These are phyloP conservation scores for Stagonosporopsis rhizophila DNA, from an alignment of 2,329 filamentous ascomycete genomes.

Conservation along the genomic window DNA sequence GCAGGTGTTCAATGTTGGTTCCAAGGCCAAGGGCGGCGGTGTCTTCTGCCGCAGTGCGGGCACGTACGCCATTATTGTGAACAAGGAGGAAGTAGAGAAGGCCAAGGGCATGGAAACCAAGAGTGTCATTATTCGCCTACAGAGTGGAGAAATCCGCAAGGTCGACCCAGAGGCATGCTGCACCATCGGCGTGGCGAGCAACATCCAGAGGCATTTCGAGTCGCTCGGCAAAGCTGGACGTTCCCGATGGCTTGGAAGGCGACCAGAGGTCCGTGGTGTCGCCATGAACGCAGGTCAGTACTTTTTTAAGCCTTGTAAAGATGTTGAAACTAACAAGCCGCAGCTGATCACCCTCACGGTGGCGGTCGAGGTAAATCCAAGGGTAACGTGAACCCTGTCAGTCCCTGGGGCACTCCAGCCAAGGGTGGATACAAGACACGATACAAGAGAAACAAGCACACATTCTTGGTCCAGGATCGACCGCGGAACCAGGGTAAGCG, in stretches of 20 bases:
- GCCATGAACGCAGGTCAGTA: constrained; percentile 90
- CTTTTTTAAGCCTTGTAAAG: background rate
- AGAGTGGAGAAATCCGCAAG: constrained; percentile 90
- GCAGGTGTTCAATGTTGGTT: constrained; percentile 87
- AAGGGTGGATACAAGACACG: constrained; percentile 94
- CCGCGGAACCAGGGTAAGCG: constrained; percentile 91
- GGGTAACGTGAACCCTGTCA: constrained; percentile 94
- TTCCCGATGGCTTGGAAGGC: constrained; percentile 90
- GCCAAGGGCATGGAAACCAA: constrained; percentile 68
- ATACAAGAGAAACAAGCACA: constrained; percentile 87
- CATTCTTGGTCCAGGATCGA: constrained; percentile 83
- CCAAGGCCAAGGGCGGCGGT: constrained; percentile 72
- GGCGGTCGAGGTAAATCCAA: constrained; percentile 99
- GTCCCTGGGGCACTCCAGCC: constrained; percentile 92
- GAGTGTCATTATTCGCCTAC: constrained; percentile 83
- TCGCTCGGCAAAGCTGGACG: constrained; percentile 95
- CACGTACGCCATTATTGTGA: constrained; percentile 85
- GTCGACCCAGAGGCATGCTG: constrained; percentile 93
- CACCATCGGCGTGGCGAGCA: constrained; percentile 93
- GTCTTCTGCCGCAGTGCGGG: constrained; percentile 96
- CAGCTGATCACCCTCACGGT: constrained; percentile 94
- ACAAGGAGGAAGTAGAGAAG: constrained; percentile 79
- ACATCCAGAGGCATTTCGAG: constrained; percentile 86
- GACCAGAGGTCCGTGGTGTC: constrained; percentile 94
- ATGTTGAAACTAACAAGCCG: constrained; percentile 21